Conservation (phyloP, 1,284 basidiomycete genomes). For the Cryptococcus depauperatus region DNA sequence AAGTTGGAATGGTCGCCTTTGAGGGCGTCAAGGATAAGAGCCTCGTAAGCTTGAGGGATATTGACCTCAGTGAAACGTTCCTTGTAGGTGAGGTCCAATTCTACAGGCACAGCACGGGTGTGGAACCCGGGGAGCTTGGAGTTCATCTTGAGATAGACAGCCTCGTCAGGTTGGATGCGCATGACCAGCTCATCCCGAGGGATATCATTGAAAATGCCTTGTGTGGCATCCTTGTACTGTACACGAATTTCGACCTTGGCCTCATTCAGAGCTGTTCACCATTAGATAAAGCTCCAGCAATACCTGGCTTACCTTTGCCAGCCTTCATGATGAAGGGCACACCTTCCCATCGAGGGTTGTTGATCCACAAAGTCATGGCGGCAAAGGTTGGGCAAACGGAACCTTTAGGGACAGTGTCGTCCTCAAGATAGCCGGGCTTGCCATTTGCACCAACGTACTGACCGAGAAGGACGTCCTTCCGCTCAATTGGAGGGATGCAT, state of each 20-base stretch:
- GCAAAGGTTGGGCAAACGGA: conserved; percentile 90
- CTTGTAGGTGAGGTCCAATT: conserved; percentile 97
- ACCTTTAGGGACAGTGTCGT: conserved; percentile 82
- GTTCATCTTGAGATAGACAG: conserved; percentile 91
- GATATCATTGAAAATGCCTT: conserved; percentile 92
- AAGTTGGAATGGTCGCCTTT: conserved; percentile 59
- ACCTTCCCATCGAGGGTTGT: conserved; percentile 94
- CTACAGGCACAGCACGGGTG: conserved; percentile 81
- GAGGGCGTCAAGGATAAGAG: conserved; percentile 79
- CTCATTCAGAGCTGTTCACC: conserved; percentile 74
- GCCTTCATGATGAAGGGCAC: conserved; percentile 96
- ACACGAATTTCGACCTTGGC: conserved; percentile 94
- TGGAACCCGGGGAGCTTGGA: conserved; percentile 82
- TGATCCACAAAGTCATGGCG: conserved; percentile 75
- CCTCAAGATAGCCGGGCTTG: conserved; percentile 95
- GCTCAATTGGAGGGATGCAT: conserved; percentile 71
- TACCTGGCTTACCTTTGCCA: conserved; percentile 64
- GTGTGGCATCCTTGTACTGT: conserved; percentile 91
- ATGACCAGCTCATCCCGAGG: conserved; percentile 90
- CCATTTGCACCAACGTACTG: conserved; percentile 82
- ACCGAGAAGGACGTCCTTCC: conserved; percentile 72
- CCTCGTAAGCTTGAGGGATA: conserved; percentile 92
- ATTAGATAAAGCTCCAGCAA: not conserved
- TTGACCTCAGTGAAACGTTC: conserved; percentile 75
- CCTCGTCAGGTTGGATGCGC: conserved; percentile 89